Evolutionary conservation across 768 basidiomycete species (phyloP).

Genomic region (Lyophyllum shimeji): DNA sequence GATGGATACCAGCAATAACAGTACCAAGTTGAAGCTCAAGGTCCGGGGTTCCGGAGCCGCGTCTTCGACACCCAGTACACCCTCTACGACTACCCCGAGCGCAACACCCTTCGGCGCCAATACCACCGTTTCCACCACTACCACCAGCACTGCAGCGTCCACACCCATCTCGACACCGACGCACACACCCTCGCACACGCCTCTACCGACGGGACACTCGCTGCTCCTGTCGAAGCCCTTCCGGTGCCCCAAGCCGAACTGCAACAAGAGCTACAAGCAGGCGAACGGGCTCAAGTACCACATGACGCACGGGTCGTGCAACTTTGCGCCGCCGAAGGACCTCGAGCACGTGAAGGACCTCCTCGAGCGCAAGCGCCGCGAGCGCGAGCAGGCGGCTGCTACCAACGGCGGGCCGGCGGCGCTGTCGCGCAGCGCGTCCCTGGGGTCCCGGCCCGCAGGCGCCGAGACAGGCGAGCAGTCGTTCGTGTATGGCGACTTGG

Average conservation of each 20-base stretch:
- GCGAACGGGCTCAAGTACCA: constrained; percentile 95
- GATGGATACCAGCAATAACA: background rate
- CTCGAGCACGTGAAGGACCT: constrained; percentile 74
- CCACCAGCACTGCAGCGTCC: constrained; percentile 3
- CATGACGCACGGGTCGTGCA: constrained; percentile 90
- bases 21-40: constrained; percentile 20
- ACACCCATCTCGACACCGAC: constrained; percentile 39
- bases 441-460: constrained; percentile 4
- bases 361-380: constrained; percentile 55
- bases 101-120: constrained; percentile 10
- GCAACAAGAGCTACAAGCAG: constrained; percentile 96
- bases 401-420: constrained; percentile 12
- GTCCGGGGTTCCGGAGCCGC: constrained; percentile 18
- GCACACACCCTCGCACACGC: constrained; percentile 9
- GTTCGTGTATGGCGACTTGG: constrained; percentile 37
- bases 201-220: constrained; percentile 43
- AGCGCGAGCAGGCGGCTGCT: too few species aligned
- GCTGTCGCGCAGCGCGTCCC: constrained; percentile 12
- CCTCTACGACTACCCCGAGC: constrained; percentile 19
- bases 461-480: too few species aligned
- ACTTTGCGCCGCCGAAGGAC: constrained; percentile 89
- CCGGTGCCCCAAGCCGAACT: constrained; percentile 91
- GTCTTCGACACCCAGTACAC: constrained; percentile 19
- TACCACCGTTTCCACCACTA: constrained; percentile 1
- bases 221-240: constrained; percentile 83